Base-by-base conservation (phyloP, 352 stramenopile genomes). In the Phytophthora foliorum region DNA sequence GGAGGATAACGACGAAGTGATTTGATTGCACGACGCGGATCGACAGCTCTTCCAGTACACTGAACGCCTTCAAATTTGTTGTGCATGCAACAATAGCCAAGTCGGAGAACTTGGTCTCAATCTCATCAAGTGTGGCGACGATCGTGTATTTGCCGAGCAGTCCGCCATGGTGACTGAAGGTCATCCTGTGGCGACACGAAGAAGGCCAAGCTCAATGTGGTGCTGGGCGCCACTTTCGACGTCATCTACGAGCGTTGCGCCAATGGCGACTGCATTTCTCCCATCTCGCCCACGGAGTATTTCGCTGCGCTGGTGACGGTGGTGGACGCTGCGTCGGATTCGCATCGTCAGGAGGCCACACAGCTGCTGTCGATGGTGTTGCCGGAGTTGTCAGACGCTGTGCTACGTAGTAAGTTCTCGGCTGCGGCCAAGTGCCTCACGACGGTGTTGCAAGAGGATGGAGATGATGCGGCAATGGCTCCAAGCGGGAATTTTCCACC, bases 221-320 rank as follows among this genome's bases (percentile, higher is more conserved):
- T 96, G 63, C 81, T 96, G 21, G 84, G 72, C 59, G 89, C 86
- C 57, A 94, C 94, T 72, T 85, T 78, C 17, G 87, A 96, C 25
- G 84, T 96, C 48, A 96, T 96, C 75, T 79, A 87, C 57, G 89
- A 96, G 61, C 87, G 86, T 19, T 85, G 89, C 61, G 44, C 57
- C 38, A 69, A 22, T 36, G 56, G 27, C 19, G 70, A 72, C 31
- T 49, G 70, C 44, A 34, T 49, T 51, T 53, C 42, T 2, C 67
- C 84, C 14, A 86, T 91, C 53, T 90, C 87, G n/a, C 81, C 78
- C 64, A 93, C 86, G 31, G 89, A 96, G 78, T 96, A 96, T 65
- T 96, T 96, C 58, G 89, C 89, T 13, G 86, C 89, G 58, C 78
- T 96, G 56, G 95, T 96, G 89, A 96, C 89, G 17, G 89, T 85